Base-by-base conservation (phyloP, 345 rosid species). In the Melaleuca alternifolia region DNA sequence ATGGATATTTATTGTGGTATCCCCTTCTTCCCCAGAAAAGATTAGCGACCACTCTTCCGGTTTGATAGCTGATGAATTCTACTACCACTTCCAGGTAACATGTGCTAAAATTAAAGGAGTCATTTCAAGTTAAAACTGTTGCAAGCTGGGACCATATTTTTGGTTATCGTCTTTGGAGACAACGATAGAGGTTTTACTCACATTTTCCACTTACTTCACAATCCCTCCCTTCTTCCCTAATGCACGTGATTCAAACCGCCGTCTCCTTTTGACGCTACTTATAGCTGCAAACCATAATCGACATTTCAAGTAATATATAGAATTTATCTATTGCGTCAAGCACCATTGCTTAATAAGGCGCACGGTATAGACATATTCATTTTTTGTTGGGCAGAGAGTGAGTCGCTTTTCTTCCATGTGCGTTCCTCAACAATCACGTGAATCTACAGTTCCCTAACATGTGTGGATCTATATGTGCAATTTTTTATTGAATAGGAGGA, bases 61-160 rank as follows among this genome's bases (percentile, higher is more conserved):
- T 6, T 87, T 87, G 21, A 87, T 89, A 11, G 93, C 92, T 76
- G 91, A 91, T 59, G 91, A 92, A 83, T 91, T 89, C 65, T 92
- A 89, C 87, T 89, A 89, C 84, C 89, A n/a, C 15, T 91, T 88
- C 41, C 86, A 90, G 94, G 92, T 92, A 88, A 37, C 11, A 21
- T 5, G 44, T 6, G 23, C 33, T 33, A 41, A 65, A 8, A 71
- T 4, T 18, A 33, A 71, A 5, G 46, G 18, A 33, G 79, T 33
- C 79, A 65, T 30, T 65, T 65, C 23, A 44, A 65, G 77, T 30
- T 65, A 20, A 20, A 6, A 18, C 44, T 65, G 15, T 33, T 65
- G 77, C 77, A 15, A 11, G 33, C 46, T 33, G 46, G 77, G 77
- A 33, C 46, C 46, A 7, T 44, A 30, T 30, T 65, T 65, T 44